phyloP scores from a whole-genome alignment of 441 rosid species.

The Croton laevigatus region DNA sequence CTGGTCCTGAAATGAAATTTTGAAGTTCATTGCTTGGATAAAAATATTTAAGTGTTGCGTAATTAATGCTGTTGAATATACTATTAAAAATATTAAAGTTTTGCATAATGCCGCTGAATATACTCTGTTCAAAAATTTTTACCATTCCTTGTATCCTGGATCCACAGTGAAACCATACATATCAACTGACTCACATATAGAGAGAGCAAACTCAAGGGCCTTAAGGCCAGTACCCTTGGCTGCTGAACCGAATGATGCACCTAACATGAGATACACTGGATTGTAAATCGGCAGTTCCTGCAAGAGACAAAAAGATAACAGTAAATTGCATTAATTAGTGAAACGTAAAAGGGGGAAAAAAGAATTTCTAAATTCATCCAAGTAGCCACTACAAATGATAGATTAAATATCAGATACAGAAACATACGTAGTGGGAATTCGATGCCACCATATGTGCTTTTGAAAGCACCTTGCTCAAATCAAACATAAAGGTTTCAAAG shows the following conservation, averaged over 20 bases:
- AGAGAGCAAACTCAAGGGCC: slow-evolving; percentile 96
- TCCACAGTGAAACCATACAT: slow-evolving; percentile 98
- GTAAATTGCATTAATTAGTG: neutral
- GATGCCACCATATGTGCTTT: neutral
- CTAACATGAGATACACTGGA: slow-evolving; percentile 88
- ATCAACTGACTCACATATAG: slow-evolving; percentile 83
- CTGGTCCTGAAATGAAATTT: slow-evolving; percentile 62
- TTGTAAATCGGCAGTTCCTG: slow-evolving; percentile 94
- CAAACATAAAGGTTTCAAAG: neutral
- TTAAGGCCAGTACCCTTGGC: slow-evolving; percentile 97
- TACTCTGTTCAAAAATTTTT: slow-evolving; percentile 18
- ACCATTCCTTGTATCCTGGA: slow-evolving; percentile 98
- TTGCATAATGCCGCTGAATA: too few relatives aligned
- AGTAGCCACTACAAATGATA: neutral
- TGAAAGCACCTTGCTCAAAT: neutral
- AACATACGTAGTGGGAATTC: neutral
- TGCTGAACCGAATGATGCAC: slow-evolving; percentile 93
- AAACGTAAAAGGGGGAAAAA: neutral
- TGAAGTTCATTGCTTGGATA: slow-evolving; percentile 12
- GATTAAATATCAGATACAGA: neutral
- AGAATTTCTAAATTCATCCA: neutral
- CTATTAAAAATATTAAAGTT: neutral
- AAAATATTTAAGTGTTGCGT: slow-evolving; percentile 2
- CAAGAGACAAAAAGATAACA: slow-evolving; percentile 21
- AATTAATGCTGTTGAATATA: neutral